Percentiles rank a stretch among this genome's conserved stretches.
Evolutionary conservation across 1,284 basidiomycete species (phyloP).

Genomic region (Cutaneotrichosporon sp.): DNA sequence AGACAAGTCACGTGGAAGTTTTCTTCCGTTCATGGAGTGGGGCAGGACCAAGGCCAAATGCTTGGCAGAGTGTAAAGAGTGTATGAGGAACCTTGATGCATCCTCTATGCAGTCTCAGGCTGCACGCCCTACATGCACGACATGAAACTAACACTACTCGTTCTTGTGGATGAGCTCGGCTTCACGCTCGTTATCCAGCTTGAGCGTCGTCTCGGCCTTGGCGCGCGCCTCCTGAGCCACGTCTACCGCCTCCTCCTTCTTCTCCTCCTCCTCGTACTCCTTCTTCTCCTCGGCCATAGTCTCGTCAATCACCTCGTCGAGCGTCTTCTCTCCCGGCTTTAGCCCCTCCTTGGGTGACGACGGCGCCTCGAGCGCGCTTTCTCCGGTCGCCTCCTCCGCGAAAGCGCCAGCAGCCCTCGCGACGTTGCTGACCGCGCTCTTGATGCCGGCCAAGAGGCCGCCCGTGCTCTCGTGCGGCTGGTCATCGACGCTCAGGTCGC

Average conservation of each 20-base stretch:
- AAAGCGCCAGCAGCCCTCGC: constrained; percentile 10
- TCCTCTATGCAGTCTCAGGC: neutral
- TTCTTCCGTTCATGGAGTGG: neutral
- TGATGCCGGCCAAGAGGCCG: constrained; percentile 4
- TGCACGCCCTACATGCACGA: neutral
- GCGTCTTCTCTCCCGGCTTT: constrained; percentile 17
- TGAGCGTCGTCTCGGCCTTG: neutral
- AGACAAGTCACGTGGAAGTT: neutral
- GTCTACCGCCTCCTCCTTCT: neutral
- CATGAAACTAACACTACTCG: neutral
- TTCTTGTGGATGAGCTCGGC: neutral
- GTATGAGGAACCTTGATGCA: neutral
- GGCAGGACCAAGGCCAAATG: neutral
- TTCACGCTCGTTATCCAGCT: neutral
- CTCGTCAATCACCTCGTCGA: constrained; percentile 28
- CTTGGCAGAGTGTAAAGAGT: too few species aligned
- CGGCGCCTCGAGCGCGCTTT: constrained; percentile 4
- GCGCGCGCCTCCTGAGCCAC: neutral
- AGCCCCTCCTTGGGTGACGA: neutral
- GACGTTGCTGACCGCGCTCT: neutral
- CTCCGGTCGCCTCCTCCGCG: constrained; percentile 10
- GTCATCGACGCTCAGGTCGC: constrained; percentile 34
- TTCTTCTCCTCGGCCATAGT: constrained; percentile 25
- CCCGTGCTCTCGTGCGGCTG: neutral
- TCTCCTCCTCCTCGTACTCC: constrained; percentile 17